Evolutionary conservation across 331 rosid species (phyloP).

Genomic region (Saraca asoca): DNA sequence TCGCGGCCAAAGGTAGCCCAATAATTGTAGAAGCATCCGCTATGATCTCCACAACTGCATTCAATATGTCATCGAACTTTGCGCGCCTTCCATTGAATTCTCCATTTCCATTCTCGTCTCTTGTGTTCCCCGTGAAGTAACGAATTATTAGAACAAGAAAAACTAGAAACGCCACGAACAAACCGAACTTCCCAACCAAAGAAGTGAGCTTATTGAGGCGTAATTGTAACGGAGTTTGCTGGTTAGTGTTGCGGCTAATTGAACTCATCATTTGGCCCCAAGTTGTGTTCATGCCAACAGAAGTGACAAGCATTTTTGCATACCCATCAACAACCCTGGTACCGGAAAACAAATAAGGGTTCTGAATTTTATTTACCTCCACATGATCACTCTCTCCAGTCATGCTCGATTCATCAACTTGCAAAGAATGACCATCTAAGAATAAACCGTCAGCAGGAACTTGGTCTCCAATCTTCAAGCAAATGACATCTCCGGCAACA

Average conservation of each 20-base stretch:
- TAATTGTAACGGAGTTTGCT: constrained; percentile 26
- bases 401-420: constrained; percentile 35
- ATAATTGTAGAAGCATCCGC: constrained; percentile 19
- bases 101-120: not conserved
- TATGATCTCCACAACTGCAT: constrained; percentile 6
- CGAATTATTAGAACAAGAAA: constrained; percentile 24
- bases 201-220: constrained; percentile 17
- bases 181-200: constrained; percentile 12
- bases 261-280: constrained; percentile 35
- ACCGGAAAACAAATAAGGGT: constrained; percentile 32
- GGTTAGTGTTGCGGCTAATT: not conserved
- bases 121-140: constrained; percentile 27
- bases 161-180: constrained; percentile 29
- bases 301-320: constrained; percentile 25
- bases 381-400: constrained; percentile 35
- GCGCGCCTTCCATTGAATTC: constrained; percentile 17
- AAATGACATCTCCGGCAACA: constrained; percentile 18
- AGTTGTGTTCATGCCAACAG: constrained; percentile 23
- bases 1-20: constrained; percentile 23
- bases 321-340: constrained; percentile 28
- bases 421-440: constrained; percentile 16
- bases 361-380: not conserved
- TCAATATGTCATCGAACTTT: not conserved
- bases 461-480: constrained; percentile 32
- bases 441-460: constrained; percentile 32